Conservation (phyloP, 208 protist genomes). For the Trypanosoma avium region DNA sequence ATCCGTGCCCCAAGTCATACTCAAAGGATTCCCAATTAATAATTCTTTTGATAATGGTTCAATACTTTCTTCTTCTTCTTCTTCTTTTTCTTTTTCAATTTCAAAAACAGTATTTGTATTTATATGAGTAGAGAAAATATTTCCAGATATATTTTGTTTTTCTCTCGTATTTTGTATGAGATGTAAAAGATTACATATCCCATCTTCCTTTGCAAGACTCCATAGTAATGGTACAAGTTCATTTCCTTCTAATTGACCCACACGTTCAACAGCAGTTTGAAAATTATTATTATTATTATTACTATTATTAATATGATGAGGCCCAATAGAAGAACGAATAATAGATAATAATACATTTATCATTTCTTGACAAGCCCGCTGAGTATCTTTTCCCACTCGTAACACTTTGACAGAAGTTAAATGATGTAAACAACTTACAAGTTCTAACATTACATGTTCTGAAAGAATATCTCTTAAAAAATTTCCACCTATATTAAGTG, state of each 20-base stretch:
- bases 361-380: slow-evolving; percentile 20
- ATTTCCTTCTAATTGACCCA: not conserved
- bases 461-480: slow-evolving; percentile 9
- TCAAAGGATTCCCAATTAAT: too few relatives aligned
- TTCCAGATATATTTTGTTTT: not conserved
- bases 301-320: too few relatives aligned
- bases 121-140: too few relatives aligned
- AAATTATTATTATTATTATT: not conserved
- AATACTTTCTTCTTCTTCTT: too few relatives aligned
- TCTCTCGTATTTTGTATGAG: not conserved
- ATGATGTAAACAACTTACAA: slow-evolving; percentile 20
- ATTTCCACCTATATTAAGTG: not conserved
- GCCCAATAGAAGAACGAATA: not conserved
- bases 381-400: not conserved
- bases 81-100: not conserved
- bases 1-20: too few relatives aligned
- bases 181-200: slow-evolving; percentile 1
- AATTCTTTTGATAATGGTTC: too few relatives aligned
- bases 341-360: not conserved
- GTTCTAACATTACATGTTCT: slow-evolving; percentile 12
- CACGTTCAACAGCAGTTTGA: not conserved
- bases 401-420: slow-evolving; percentile 10
- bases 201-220: slow-evolving; percentile 1
- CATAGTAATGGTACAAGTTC: slow-evolving; percentile 7
- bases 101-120: not conserved